Evolutionary conservation across 108 stramenopile species (phyloP), one percentile per base, ranked within the genome.

Genomic region (Phaeodactylum tricornutum): DNA sequence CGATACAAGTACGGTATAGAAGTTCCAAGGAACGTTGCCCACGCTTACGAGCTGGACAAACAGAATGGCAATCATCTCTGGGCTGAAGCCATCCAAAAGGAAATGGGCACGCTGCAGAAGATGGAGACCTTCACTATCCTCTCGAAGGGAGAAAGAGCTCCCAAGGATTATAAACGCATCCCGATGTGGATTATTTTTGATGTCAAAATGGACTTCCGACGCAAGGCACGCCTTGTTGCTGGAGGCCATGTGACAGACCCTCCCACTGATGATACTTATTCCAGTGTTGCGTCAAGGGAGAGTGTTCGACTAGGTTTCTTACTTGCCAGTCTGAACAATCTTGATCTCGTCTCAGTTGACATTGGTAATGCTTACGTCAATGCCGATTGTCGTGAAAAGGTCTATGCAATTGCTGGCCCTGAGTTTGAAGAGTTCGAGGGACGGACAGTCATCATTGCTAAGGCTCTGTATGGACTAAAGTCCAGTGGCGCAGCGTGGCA

Each of bases 121-220:
- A n/a, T n/a, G n/a, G n/a, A n/a, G n/a, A n/a, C n/a, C n/a, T n/a
- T n/a, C n/a, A n/a, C n/a, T n/a, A n/a, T n/a, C n/a, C n/a, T n/a
- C n/a, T n/a, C n/a, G n/a, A n/a, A n/a, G n/a, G n/a, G n/a, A n/a
- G n/a, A n/a, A n/a, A n/a, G n/a, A n/a, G n/a, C n/a, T n/a, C n/a
- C n/a, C n/a, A n/a, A n/a, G n/a, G n/a, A n/a, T n/a, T n/a, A n/a
- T n/a, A n/a, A n/a, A n/a, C n/a, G n/a, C n/a, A n/a, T n/a, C n/a
- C n/a, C n/a, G n/a, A n/a, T n/a, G n/a, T n/a, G n/a, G n/a, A 60
- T 79, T 46, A 54, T 79, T 11, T 67, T 63, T 31, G 57, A 67
- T 43, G 50, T 72, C 0, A 67, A 72, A 38, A 59, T 66, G 47
- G 61, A 67, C 22, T 51, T 69, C 21, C 61, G 49, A 8, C 16